These are phyloP conservation scores for Stylosanthes scabra DNA, from an alignment of 331 rosid genomes.

Conservation along the genomic window DNA sequence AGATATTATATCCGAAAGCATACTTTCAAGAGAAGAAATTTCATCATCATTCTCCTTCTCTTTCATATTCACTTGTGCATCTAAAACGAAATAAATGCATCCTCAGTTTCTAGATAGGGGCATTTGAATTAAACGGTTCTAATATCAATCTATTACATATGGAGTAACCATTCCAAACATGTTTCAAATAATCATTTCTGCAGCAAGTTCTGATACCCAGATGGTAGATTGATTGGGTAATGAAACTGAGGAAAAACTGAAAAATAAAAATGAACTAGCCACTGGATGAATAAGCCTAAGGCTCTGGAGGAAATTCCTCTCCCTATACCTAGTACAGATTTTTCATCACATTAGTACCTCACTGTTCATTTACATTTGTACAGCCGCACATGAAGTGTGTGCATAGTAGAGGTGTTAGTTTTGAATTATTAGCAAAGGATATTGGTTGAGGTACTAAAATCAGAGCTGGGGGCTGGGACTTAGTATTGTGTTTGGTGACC, in stretches of 20 bases:
- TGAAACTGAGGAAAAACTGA: neutral
- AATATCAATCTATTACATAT: neutral
- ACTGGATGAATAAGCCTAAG: neutral
- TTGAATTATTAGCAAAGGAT: neutral
- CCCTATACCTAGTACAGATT: neutral
- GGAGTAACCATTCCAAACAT: neutral
- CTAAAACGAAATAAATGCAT: constrained; percentile 44
- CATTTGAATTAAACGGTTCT: neutral
- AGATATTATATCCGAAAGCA: constrained; percentile 49
- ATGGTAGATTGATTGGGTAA: neutral
- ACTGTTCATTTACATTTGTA: neutral
- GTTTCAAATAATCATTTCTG: neutral
- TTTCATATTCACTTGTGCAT: constrained; percentile 33
- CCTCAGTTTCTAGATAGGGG: constrained; percentile 29
- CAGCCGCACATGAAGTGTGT: neutral
- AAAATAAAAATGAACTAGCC: neutral
- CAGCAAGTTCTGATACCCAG: neutral
- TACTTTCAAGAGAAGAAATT: constrained; percentile 53
- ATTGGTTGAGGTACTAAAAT: neutral
- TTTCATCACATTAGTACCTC: neutral
- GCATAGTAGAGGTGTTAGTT: neutral
- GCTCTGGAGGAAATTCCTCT: neutral
- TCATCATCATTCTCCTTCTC: constrained; percentile 51
- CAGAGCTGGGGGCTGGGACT: too few relatives aligned
- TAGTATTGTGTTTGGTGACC: too few relatives aligned